Evolutionary conservation across 208 protist species (phyloP).

Genomic region (Balamuthia mandrillaris): DNA sequence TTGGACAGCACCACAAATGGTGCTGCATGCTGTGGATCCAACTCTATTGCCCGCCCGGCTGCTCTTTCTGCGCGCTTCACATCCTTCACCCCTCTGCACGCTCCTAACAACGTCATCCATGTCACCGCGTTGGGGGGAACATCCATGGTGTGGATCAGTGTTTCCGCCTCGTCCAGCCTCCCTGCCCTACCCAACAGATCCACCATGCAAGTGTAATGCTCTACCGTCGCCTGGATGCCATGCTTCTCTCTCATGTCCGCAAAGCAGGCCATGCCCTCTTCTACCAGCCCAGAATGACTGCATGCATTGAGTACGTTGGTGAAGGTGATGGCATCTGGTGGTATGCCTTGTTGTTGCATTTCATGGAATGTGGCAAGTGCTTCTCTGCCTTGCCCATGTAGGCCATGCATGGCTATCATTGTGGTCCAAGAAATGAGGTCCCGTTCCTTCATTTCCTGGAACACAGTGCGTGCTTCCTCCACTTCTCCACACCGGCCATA

Average conservation of each 20-base stretch:
- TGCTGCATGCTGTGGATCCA: neutral
- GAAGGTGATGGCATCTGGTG: neutral
- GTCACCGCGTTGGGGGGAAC: neutral
- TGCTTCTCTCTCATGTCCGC: neutral
- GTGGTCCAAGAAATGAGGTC: neutral
- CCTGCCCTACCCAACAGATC: constrained; percentile 26
- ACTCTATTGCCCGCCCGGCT: neutral
- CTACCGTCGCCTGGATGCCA: neutral
- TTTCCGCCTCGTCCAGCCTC: constrained; percentile 32
- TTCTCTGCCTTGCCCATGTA: constrained; percentile 3
- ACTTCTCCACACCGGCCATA: neutral
- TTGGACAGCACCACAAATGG: constrained; percentile 8
- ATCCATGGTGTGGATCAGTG: neutral
- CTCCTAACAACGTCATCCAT: neutral
- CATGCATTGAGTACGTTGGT: constrained; percentile 25
- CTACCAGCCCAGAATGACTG: constrained; percentile 36
- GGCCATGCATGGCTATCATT: neutral
- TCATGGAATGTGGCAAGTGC: constrained; percentile 15
- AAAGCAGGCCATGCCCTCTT: neutral
- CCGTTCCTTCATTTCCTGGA: neutral
- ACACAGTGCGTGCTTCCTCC: neutral
- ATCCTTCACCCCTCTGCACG: neutral
- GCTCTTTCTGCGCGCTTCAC: neutral
- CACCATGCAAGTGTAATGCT: constrained; percentile 26
- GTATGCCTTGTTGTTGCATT: neutral